Evolutionary conservation across 1,139 yeast genomes (phyloP).

Genomic region (Waltiozyma sp.): DNA sequence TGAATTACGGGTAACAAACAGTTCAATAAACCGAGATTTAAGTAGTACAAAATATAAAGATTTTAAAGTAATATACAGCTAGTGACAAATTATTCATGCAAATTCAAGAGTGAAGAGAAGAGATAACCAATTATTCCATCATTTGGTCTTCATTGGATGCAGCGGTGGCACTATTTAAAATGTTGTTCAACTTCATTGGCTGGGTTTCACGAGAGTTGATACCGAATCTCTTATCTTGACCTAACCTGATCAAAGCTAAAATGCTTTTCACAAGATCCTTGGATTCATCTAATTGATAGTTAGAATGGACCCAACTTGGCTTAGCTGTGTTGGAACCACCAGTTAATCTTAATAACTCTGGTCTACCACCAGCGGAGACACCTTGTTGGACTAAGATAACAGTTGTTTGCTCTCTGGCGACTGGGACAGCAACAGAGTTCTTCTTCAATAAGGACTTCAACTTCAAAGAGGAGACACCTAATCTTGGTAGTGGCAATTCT

Average conservation of each 20-base stretch:
- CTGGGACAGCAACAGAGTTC: slow-evolving; percentile 34
- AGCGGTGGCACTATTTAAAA: slow-evolving; percentile 4
- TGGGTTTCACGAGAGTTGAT: slow-evolving; percentile 50
- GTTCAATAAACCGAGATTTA: not conserved
- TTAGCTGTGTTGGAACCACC: slow-evolving; percentile 61
- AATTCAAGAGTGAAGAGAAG: not conserved
- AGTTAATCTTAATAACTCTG: slow-evolving; percentile 64
- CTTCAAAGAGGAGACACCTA: slow-evolving; percentile 57
- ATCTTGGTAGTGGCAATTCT: slow-evolving; percentile 61
- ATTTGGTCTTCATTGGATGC: not conserved
- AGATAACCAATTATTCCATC: not conserved
- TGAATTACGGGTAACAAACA: no score
- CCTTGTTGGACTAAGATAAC: slow-evolving; percentile 43
- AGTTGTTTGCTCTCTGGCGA: slow-evolving; percentile 74
- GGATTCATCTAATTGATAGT: slow-evolving; percentile 39
- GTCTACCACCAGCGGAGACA: slow-evolving; percentile 30
- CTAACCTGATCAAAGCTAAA: slow-evolving; percentile 42
- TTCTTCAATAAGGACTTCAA: slow-evolving; percentile 53
- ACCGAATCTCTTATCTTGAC: slow-evolving; percentile 61
- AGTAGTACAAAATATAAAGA: not conserved
- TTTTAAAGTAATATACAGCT: not conserved
- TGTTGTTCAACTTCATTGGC: slow-evolving; percentile 31
- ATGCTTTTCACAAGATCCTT: slow-evolving; percentile 34
- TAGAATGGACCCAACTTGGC: slow-evolving; percentile 84
- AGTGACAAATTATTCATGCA: not conserved